Evolutionary conservation across 257 asterid species (phyloP).

Genomic region (Fraxinus americana): DNA sequence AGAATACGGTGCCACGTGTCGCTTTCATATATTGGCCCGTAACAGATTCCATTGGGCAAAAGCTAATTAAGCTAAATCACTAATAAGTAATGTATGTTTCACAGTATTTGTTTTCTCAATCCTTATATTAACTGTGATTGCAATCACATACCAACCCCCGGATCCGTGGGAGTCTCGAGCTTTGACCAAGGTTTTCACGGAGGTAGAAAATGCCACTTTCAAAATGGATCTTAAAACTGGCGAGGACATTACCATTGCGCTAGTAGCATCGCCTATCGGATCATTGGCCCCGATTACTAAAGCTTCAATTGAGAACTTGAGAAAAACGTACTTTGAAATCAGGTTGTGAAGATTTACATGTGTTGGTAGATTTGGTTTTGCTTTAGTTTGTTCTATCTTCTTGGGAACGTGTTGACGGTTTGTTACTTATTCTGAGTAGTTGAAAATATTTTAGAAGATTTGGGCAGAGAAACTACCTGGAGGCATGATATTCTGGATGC

Average conservation of each 20-base stretch:
- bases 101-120: conserved; percentile 91
- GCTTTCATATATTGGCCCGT: too few species aligned
- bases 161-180: conserved; percentile 99
- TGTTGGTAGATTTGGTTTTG: too few species aligned
- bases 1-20: too few species aligned
- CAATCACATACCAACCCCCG: conserved; percentile 96
- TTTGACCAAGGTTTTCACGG: conserved; percentile 74
- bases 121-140: conserved; percentile 79
- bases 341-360: conserved; percentile 56
- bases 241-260: conserved; percentile 74
- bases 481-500: too few species aligned
- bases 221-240: conserved; percentile 84
- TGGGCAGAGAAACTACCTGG: too few species aligned
- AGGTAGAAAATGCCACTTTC: conserved; percentile 84
- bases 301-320: conserved; percentile 48
- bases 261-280: conserved; percentile 41
- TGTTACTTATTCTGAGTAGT: too few species aligned
- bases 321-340: conserved; percentile 47
- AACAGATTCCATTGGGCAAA: conserved; percentile 91
- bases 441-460: too few species aligned
- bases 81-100: conserved; percentile 89
- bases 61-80: conserved; percentile 67
- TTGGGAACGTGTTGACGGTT: too few species aligned
- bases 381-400: too few species aligned
- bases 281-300: conserved; percentile 52